Evolutionary conservation across 2,329 filamentous ascomycete genomes (phyloP), one percentile per base, ranked within the genome.

Genomic region (Allantophomopsis cytisporea): DNA sequence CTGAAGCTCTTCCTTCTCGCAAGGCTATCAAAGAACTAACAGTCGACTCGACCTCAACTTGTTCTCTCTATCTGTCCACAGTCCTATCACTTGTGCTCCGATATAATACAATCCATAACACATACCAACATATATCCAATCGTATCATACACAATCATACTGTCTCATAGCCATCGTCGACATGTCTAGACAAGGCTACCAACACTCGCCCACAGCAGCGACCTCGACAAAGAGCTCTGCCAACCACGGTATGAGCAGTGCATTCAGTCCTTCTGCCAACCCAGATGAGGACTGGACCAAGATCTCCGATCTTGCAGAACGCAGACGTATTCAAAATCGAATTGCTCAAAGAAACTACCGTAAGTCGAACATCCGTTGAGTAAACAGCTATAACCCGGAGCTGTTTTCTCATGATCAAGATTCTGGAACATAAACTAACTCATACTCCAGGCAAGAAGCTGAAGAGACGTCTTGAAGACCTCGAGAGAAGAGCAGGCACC

Each of bases 261-360:
- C 89, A 51, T 94, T 94, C 69, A 93, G 85, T 64, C 83, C 82
- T 53, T 93, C 86, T 47, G 89, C 88, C 52, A 93, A 94, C 60
- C 84, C 89, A 40, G 88, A 95, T 56, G 89, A 96, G 65, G 89
- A 96, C 66, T 96, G 89, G 89, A 95, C 89, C 57, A 94, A 95
- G 76, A 94, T 96, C 59, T 94, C 89, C 42, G 89, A 96, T 61
- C 79, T 96, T 43, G 89, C 88, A 38, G 89, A 96, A 65, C 80
- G 91, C 56, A 73, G 88, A 54, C 76, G 88, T 57, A 94, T 95
- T 66, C 88, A 96, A 65, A 96, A 96, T 66, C 80, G 89, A 51
- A 95, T 96, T 70, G 89, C 89, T 50, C 89, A 96, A 65, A 81
- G 88, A 54, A 94, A 94, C 68, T 95, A 95, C 67, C 87, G 87